Percentiles rank a stretch among this genome's conserved stretches.
Conservation (phyloP, 345 rosid species). For the Ailanthus altissimus region DNA sequence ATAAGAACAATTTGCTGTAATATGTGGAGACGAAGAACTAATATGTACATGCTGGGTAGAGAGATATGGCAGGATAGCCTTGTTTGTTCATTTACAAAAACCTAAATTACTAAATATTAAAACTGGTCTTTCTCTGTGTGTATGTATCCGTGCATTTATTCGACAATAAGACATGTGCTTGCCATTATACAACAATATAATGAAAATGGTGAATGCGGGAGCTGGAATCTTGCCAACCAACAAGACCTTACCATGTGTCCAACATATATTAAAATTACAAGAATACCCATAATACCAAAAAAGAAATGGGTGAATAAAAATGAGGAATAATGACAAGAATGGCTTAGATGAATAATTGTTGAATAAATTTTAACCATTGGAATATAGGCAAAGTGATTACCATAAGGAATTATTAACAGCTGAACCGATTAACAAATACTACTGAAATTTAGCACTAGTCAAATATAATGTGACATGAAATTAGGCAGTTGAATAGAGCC, state of each 20-base stretch:
- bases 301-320: not conserved
- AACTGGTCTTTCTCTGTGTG: not conserved
- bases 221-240: not conserved
- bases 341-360: not conserved
- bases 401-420: not conserved
- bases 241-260: not conserved
- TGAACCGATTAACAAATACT: not conserved
- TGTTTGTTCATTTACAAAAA: not conserved
- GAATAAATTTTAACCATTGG: too few species aligned
- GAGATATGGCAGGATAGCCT: not conserved
- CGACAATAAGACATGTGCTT: constrained; percentile 1
- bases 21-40: not conserved
- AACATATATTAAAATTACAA: not conserved
- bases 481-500: not conserved
- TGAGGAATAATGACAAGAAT: not conserved
- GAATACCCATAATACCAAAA: not conserved
- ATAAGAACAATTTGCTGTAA: not conserved
- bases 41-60: not conserved
- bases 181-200: not conserved
- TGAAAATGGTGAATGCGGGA: not conserved
- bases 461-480: not conserved
- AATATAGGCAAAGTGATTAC: not conserved
- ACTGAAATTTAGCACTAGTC: not conserved
- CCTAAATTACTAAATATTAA: not conserved
- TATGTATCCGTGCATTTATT: constrained; percentile 1